These are phyloP conservation scores for Wickerhamomyces sp. DNA, from an alignment of 1,139 yeast species.

Conservation along the genomic window DNA sequence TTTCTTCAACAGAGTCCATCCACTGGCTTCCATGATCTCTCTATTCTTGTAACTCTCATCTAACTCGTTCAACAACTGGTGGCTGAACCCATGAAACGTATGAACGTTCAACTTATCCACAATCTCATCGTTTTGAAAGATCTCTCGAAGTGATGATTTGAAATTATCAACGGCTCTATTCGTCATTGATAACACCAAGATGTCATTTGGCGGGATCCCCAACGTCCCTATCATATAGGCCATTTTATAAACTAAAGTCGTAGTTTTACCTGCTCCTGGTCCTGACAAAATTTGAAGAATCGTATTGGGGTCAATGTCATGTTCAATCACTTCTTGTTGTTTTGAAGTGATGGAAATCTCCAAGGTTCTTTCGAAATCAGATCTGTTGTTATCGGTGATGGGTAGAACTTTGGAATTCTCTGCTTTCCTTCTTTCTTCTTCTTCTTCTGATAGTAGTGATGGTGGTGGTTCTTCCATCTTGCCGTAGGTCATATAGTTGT, in stretches of 20 bases:
- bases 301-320: conserved; percentile 32
- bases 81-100: conserved; percentile 65
- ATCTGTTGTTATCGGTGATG: too few relatives aligned
- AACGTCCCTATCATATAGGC: conserved; percentile 39
- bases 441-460: too few relatives aligned
- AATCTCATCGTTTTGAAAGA: conserved; percentile 28
- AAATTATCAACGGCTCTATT: conserved; percentile 62
- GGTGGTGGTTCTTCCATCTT: too few relatives aligned
- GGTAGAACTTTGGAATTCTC: too few relatives aligned
- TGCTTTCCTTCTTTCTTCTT: too few relatives aligned
- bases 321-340: conserved; percentile 33
- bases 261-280: conserved; percentile 76
- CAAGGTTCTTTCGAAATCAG: neutral
- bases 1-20: conserved; percentile 40
- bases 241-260: conserved; percentile 51
- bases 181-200: conserved; percentile 64
- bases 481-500: too few relatives aligned
- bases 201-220: conserved; percentile 43
- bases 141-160: conserved; percentile 29
- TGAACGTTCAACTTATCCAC: conserved; percentile 20
- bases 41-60: conserved; percentile 28
- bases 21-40: conserved; percentile 46
- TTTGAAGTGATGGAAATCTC: conserved; percentile 27
- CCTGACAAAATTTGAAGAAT: conserved; percentile 57
- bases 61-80: conserved; percentile 38